Evolutionary conservation across 2,329 filamentous ascomycete species (phyloP).

Genomic region (Teratosphaeria nubilosa): DNA sequence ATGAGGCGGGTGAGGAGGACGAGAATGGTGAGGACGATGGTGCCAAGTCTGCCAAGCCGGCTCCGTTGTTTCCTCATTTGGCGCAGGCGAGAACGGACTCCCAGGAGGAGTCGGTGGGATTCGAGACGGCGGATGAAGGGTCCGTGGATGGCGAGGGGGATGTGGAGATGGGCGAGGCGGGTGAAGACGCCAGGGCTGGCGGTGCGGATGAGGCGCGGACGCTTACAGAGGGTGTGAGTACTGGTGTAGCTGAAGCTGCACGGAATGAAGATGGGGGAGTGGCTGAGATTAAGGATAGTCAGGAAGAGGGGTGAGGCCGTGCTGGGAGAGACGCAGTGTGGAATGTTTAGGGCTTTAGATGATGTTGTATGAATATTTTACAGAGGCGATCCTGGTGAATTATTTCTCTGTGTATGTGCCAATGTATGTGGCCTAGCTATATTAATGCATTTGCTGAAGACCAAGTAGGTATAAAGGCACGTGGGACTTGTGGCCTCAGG

Average conservation of each 20-base stretch:
- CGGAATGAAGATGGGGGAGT: not conserved
- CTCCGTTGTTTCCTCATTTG: not conserved
- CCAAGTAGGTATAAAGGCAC: no score
- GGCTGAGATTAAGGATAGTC: not conserved
- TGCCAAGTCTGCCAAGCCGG: not conserved
- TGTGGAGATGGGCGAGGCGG: not conserved
- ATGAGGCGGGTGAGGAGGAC: conserved; percentile 11
- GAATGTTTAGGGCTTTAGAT: not conserved
- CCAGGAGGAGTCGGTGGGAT: not conserved
- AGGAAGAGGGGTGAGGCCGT: not conserved
- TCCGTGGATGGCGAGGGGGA: conserved; percentile 1
- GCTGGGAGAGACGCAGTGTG: not conserved
- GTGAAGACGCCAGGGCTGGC: not conserved
- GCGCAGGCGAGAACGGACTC: not conserved
- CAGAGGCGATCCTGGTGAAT: not conserved
- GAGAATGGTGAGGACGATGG: not conserved
- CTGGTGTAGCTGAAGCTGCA: not conserved
- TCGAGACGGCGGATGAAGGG: conserved; percentile 1
- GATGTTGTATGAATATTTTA: not conserved
- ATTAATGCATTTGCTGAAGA: no score
- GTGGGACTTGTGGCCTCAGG: not conserved
- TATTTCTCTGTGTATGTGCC: not conserved
- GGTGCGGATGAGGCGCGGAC: not conserved
- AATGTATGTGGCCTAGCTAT: no score
- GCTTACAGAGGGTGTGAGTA: not conserved